Evolutionary conservation across 768 basidiomycete species (phyloP).

Genomic region (Thelephora ganbajun): DNA sequence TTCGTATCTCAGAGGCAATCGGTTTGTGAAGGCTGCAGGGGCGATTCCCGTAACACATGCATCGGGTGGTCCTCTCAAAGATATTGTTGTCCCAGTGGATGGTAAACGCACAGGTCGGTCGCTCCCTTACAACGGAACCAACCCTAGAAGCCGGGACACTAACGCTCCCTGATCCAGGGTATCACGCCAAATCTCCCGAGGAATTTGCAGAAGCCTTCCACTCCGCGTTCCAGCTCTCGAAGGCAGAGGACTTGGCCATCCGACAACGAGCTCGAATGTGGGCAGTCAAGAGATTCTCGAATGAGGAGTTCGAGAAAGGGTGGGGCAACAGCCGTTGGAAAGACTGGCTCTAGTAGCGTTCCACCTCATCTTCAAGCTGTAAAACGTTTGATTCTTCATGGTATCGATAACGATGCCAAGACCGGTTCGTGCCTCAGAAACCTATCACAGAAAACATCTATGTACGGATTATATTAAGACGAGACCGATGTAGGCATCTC

Average conservation of each 20-base stretch:
- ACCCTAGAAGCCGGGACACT: neutral
- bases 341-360: slow-evolving; percentile 9
- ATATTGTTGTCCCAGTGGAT: slow-evolving; percentile 77
- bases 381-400: neutral
- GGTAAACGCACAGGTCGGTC: slow-evolving; percentile 51
- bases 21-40: slow-evolving; percentile 63
- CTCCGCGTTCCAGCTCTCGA: slow-evolving; percentile 41
- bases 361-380: neutral
- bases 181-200: slow-evolving; percentile 55
- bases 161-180: slow-evolving; percentile 32
- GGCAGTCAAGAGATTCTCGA: slow-evolving; percentile 65
- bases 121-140: neutral
- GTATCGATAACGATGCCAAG: too few species aligned
- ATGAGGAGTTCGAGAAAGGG: slow-evolving; percentile 61
- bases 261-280: slow-evolving; percentile 53
- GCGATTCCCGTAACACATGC: slow-evolving; percentile 86
- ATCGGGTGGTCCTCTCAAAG: slow-evolving; percentile 82
- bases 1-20: neutral
- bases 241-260: slow-evolving; percentile 43
- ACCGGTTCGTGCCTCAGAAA: too few species aligned
- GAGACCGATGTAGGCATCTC: too few species aligned
- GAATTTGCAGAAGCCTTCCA: slow-evolving; percentile 59
- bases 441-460: too few species aligned
- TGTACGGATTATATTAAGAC: too few species aligned
- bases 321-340: slow-evolving; percentile 60